These are phyloP conservation scores for Bromus sterilis DNA, from an alignment of 176 grass and related monocot species.

Conservation along the genomic window DNA sequence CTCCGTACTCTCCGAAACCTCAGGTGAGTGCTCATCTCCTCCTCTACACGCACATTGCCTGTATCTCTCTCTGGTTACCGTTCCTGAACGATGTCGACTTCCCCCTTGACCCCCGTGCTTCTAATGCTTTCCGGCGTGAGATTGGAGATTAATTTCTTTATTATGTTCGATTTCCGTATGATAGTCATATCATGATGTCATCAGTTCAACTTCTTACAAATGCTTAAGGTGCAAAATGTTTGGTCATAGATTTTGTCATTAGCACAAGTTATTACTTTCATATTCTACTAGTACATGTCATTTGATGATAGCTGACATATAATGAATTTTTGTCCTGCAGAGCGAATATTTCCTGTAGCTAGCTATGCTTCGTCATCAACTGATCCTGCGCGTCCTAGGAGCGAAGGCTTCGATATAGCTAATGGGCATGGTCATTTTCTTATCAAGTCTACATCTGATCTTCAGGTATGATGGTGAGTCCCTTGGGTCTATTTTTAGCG, in stretches of 20 bases:
- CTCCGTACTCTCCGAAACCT: not conserved
- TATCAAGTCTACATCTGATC: constrained; percentile 44
- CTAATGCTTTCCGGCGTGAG: not conserved
- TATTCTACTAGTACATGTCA: not conserved
- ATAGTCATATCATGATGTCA: not conserved
- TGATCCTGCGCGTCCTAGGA: not conserved
- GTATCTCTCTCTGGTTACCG: not conserved
- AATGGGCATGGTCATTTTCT: constrained; percentile 24
- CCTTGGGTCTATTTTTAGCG: constrained; percentile 20
- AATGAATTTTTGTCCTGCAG: constrained; percentile 13
- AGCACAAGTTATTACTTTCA: not conserved
- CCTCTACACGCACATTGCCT: not conserved
- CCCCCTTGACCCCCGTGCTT: not conserved
- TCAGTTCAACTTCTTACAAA: not conserved
- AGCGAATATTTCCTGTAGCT: not conserved
- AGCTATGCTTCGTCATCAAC: constrained; percentile 2
- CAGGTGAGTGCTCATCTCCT: not conserved
- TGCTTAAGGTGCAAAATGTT: not conserved
- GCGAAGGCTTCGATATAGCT: not conserved
- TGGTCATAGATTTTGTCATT: not conserved
- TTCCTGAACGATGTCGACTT: not conserved
- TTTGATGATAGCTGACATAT: not conserved
- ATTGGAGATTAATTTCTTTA: not conserved
- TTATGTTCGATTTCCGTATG: not conserved
- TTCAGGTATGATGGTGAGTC: constrained; percentile 99